phyloP scores from a whole-genome alignment of 441 rosid genomes.

The Mallotus repandus region DNA sequence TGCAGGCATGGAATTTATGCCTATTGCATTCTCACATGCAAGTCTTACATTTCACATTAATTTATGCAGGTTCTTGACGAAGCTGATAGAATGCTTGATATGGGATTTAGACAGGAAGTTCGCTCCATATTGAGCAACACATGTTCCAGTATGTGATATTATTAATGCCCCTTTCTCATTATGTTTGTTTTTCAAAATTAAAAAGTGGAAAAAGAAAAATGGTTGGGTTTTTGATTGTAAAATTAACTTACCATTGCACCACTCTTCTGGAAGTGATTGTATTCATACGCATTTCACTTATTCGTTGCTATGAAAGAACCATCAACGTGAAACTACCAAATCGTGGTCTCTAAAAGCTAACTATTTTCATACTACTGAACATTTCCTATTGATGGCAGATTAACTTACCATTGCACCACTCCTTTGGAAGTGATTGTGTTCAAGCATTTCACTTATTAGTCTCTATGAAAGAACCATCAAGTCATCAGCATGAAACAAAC shows the following conservation, averaged over 20 bases:
- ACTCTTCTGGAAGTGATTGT: not conserved
- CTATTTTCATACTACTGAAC: not conserved
- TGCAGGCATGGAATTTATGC: not conserved
- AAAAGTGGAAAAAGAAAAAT: not conserved
- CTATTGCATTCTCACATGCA: not conserved
- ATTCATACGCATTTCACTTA: not conserved
- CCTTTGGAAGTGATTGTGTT: not conserved
- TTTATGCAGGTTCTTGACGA: constrained; percentile 82
- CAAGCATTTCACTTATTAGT: not conserved
- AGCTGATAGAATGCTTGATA: constrained; percentile 97
- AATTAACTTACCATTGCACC: too few relatives aligned
- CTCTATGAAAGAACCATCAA: not conserved
- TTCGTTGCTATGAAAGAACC: not conserved
- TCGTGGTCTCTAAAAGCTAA: not conserved
- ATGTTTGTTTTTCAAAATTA: not conserved
- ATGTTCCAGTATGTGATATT: constrained; percentile 49
- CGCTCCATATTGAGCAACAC: constrained; percentile 77
- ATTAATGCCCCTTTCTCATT: not conserved
- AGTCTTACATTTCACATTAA: not conserved
- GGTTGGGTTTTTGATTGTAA: not conserved
- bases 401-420: too few relatives aligned
- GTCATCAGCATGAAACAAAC: not conserved
- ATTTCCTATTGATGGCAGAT: not conserved
- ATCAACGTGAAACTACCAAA: not conserved
- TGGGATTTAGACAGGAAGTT: constrained; percentile 94